A percentile compares a stretch with the other conserved stretches of the same genome.
phyloP scores from a whole-genome alignment of 2,329 filamentous ascomycete genomes.

The Herpotrichia juniperi region DNA sequence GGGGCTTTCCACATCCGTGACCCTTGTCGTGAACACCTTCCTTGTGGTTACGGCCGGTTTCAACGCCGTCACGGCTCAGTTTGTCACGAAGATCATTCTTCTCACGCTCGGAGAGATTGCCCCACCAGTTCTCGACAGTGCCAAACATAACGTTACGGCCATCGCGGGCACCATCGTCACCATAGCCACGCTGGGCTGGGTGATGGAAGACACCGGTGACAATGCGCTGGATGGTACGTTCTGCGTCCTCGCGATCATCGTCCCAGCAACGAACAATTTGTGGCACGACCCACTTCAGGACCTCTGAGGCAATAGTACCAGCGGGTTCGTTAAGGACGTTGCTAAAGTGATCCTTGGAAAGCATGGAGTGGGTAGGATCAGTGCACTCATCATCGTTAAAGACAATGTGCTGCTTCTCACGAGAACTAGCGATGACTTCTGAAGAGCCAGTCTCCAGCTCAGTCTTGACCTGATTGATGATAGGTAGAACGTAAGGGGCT shows the following conservation, averaged over 20 bases:
- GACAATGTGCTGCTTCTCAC: conserved; percentile 83
- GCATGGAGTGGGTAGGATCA: conserved; percentile 93
- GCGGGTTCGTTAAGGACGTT: conserved; percentile 89
- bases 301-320: conserved; percentile 78
- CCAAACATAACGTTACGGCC: conserved; percentile 78
- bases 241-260: conserved; percentile 71
- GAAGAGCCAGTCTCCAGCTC: conserved; percentile 85
- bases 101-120: conserved; percentile 65
- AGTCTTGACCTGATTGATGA: conserved; percentile 84
- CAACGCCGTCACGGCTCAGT: conserved; percentile 78
- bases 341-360: conserved; percentile 94
- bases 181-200: conserved; percentile 75
- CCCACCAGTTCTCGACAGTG: conserved; percentile 86
- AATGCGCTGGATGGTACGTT: conserved; percentile 75
- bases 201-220: conserved; percentile 86
- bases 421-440: conserved; percentile 85
- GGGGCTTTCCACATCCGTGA: conserved; percentile 81
- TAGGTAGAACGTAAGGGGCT: conserved; percentile 83
- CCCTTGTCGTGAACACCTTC: conserved; percentile 82
- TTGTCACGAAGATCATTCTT: conserved; percentile 73
- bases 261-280: conserved; percentile 90
- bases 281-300: conserved; percentile 85
- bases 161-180: conserved; percentile 72
- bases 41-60: conserved; percentile 82
- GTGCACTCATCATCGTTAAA: conserved; percentile 78